Evolutionary conservation across 331 rosid species (phyloP), one percentile per base, ranked within the genome.

Genomic region (Erythrophleum ivorense): DNA sequence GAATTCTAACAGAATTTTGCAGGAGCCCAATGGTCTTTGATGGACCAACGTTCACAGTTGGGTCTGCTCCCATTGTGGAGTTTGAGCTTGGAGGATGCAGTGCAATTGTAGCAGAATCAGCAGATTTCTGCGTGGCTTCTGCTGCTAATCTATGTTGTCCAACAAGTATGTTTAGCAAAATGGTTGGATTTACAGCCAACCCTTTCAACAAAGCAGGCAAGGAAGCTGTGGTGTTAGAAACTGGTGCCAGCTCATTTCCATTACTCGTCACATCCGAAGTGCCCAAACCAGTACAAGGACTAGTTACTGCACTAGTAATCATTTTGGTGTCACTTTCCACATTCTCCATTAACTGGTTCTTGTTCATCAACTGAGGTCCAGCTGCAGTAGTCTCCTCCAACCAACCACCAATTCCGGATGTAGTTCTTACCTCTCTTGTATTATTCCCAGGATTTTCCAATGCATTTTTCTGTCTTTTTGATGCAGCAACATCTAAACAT

Each of bases 121-220:
- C 82, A 65, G 88, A 82, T 34, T 85, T 90, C 80, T 59, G 90
- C 77, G 72, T 82, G 84, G 90, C 77, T 79, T 95, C 98, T 71
- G 87, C 87, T 19, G 86, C 88, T 75, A 87, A 78, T 77, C 75
- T 84, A 60, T 87, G 94, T 71, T 90, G 92, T 46, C 85, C 95
- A 43, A 84, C 75, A 79, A 94, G 88, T 75, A 96, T 15, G 84
- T 87, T 86, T 65, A 88, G 33, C 73, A 96, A 84, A 89, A 94
- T 87, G 70, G 91, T 78, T 58, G 98, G 99, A 84, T 94, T 96
- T 85, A 91, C 95, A 82, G 84, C 92, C 48, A 88, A 81, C 76
- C 85, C 94, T 70, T 94, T 91, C 85, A 88, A 76, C 40, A 91
- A 53, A n/a, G 80, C 89, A 75, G 97, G 97, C 78, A 96, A 75